A percentile compares a stretch with the other conserved stretches of the same genome.
Evolutionary conservation across 768 basidiomycete species (phyloP).

Genomic region (Neoboletus magnificus): DNA sequence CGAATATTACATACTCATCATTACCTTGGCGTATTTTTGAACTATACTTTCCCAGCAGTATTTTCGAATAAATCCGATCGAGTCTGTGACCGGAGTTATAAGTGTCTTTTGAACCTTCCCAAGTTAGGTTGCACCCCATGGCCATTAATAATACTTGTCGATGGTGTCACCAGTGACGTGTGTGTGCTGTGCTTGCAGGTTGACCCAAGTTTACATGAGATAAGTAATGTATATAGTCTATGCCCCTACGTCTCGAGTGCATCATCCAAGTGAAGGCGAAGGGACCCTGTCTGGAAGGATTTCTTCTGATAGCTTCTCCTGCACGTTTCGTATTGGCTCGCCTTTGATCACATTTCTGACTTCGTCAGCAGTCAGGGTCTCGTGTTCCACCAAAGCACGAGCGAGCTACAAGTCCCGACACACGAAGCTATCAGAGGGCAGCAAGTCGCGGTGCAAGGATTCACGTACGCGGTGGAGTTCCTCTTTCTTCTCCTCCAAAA

Average conservation of each 20-base stretch:
- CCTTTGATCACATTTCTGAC: constrained; percentile 84
- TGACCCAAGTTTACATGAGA: not conserved
- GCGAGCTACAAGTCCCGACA: constrained; percentile 59
- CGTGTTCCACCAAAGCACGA: constrained; percentile 88
- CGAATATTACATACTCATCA: not conserved
- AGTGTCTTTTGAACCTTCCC: no score
- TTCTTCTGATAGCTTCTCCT: constrained; percentile 54
- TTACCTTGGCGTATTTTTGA: no score
- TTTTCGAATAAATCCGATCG: no score
- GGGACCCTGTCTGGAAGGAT: not conserved
- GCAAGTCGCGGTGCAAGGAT: not conserved
- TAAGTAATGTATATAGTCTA: not conserved
- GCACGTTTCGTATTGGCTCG: constrained; percentile 68
- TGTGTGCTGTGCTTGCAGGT: not conserved
- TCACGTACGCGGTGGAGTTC: constrained; percentile 70
- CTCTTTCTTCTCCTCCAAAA: constrained; percentile 63
- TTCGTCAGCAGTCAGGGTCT: constrained; percentile 86
- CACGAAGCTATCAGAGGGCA: not conserved
- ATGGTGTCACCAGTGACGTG: no score
- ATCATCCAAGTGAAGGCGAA: not conserved
- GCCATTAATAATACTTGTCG: no score
- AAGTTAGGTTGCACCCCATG: no score
- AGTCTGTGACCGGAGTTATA: no score
- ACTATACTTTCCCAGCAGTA: no score
- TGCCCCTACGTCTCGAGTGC: not conserved